Conservation (phyloP, 495 filamentous ascomycete species). For the Durotheca rogersii region DNA sequence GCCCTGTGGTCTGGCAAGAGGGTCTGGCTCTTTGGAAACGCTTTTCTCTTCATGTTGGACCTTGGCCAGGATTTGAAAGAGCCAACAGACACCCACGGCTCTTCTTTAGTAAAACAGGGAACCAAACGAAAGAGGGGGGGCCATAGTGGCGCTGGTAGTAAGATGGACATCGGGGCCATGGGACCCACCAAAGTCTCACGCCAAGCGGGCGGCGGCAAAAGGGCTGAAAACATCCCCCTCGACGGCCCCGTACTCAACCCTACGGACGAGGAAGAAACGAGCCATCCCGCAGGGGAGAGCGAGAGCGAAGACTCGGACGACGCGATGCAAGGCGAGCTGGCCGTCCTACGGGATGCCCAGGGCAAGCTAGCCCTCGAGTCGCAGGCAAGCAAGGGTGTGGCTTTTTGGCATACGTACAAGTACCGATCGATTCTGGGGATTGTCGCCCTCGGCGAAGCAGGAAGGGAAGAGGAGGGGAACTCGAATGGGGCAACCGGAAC, state of each 20-base stretch:
- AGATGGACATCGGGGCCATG: slow-evolving; percentile 54
- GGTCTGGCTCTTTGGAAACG: slow-evolving; percentile 81
- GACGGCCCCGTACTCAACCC: slow-evolving; percentile 21
- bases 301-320: slow-evolving; percentile 47
- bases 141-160: slow-evolving; percentile 58
- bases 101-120: slow-evolving; percentile 39
- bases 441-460: slow-evolving; percentile 64
- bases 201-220: slow-evolving; percentile 28
- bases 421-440: slow-evolving; percentile 91
- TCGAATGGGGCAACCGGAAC: slow-evolving; percentile 17
- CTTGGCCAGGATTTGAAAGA: slow-evolving; percentile 63
- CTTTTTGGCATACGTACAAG: slow-evolving; percentile 82
- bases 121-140: slow-evolving; percentile 58
- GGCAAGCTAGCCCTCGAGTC: slow-evolving; percentile 19
- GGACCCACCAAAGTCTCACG: slow-evolving; percentile 36
- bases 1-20: slow-evolving; percentile 79
- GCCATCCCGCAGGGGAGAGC: slow-evolving; percentile 39
- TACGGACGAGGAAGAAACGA: slow-evolving; percentile 43
- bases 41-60: slow-evolving; percentile 94
- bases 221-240: slow-evolving; percentile 28
- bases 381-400: slow-evolving; percentile 28
- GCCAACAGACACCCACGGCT: slow-evolving; percentile 3
- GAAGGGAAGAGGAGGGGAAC: slow-evolving; percentile 33
- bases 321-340: slow-evolving; percentile 41
- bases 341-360: slow-evolving; percentile 37